phyloP scores from a whole-genome alignment of 2,329 filamentous ascomycete genomes.

The Emydomyces testavorans region DNA sequence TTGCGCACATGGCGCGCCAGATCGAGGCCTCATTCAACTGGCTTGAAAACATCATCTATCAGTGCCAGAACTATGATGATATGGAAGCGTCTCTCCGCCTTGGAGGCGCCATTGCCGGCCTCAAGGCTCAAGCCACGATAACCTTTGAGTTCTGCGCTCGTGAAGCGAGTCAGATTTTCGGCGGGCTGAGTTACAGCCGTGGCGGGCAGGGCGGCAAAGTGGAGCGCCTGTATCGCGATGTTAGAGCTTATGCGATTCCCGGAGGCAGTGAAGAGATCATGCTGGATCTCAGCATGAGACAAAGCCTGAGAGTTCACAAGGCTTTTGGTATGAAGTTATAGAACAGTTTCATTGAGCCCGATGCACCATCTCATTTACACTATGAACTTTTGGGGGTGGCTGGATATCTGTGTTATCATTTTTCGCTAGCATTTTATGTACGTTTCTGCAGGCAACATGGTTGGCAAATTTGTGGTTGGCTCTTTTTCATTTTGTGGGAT shows the following conservation, averaged over 20 bases:
- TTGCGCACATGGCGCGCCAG: slow-evolving; percentile 95
- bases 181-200: slow-evolving; percentile 79
- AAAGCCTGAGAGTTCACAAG: slow-evolving; percentile 79
- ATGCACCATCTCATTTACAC: not conserved
- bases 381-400: slow-evolving; percentile 4
- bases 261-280: slow-evolving; percentile 98
- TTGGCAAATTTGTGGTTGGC: too few relatives aligned
- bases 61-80: slow-evolving; percentile 85
- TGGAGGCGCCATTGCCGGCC: slow-evolving; percentile 79
- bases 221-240: slow-evolving; percentile 87
- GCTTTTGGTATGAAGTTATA: slow-evolving; percentile 93
- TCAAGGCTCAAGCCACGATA: slow-evolving; percentile 87
- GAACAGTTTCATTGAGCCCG: not conserved
- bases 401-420: not conserved
- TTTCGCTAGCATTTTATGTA: not conserved
- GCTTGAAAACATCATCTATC: slow-evolving; percentile 90
- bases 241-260: slow-evolving; percentile 89
- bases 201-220: slow-evolving; percentile 94
- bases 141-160: slow-evolving; percentile 97
- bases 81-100: slow-evolving; percentile 93
- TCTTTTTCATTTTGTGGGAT: too few relatives aligned
- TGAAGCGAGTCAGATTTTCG: slow-evolving; percentile 95
- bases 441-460: too few relatives aligned
- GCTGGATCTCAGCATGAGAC: slow-evolving; percentile 89
- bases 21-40: slow-evolving; percentile 96